A percentile compares a stretch with the other conserved stretches of the same genome.
These are phyloP conservation scores for Clavispora fructus DNA, from an alignment of 805 yeast genomes.

Conservation along the genomic window DNA sequence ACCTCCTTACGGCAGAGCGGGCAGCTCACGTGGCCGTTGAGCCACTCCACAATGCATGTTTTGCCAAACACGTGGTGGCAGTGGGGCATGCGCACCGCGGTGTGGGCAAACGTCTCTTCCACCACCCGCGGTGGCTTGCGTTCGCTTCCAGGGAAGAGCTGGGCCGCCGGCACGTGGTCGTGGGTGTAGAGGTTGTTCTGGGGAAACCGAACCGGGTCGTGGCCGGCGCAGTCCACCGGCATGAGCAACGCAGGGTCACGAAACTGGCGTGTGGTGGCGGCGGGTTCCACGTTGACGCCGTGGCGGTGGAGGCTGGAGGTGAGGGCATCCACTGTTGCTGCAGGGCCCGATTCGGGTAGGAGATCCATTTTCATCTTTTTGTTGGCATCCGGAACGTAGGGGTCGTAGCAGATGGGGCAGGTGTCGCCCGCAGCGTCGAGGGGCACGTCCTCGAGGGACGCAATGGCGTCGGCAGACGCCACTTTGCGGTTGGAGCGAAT, in stretches of 20 bases:
- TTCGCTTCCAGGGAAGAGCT: constrained; percentile 9
- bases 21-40: constrained; percentile 12
- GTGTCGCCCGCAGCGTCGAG: constrained; percentile 15
- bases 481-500: constrained; percentile 18
- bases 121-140: background rate
- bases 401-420: constrained; percentile 40
- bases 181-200: constrained; percentile 4
- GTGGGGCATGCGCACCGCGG: constrained; percentile 13
- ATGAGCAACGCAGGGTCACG: constrained; percentile 11
- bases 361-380: constrained; percentile 9
- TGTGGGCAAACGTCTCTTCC: constrained; percentile 5
- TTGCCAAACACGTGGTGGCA: constrained; percentile 15
- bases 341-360: background rate
- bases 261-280: constrained; percentile 1
- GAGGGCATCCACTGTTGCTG: constrained; percentile 1
- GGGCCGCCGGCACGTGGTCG: constrained; percentile 3
- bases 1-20: constrained; percentile 16
- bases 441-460: constrained; percentile 23
- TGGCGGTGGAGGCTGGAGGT: background rate
- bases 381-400: constrained; percentile 16
- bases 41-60: constrained; percentile 15
- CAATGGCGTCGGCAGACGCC: constrained; percentile 38
- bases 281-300: constrained; percentile 5
- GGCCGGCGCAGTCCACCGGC: constrained; percentile 10
- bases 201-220: constrained; percentile 8